Base-by-base conservation (phyloP, 768 basidiomycete species). In the Kwoniella dendrophila region DNA sequence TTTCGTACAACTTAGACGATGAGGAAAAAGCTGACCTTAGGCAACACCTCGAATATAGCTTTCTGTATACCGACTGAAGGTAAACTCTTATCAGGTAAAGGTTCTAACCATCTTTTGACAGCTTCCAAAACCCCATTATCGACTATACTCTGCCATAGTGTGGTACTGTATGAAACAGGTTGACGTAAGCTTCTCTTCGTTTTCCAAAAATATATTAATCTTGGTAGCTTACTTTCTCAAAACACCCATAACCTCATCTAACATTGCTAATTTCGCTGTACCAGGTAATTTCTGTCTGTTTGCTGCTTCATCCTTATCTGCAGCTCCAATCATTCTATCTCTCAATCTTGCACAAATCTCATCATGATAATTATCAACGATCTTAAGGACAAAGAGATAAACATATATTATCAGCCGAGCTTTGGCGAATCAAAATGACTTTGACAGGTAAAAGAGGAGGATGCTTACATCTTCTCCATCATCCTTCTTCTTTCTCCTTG, bases 41-140 rank as follows among this genome's bases (percentile, higher is more conserved):
- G 83, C 10, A 99, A 82, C 55, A 88, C 84, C 32, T 85, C 84
- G 80, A 98, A 92, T 67, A 98, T 87, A 54, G 93, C 89, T 47
- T 87, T 87, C 77, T 97, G 96, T 72, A 99, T 97, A 78, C 94
- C 95, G 55, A 98, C 84, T 3, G 93, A 92, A 0, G 96, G 96
- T 2, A 99, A 84, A 1, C 93, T 94, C 56, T 86, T 86, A 80
- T 96, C 92, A 0, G 89, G 89, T 16, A 98, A 86, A 0, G 96
- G 96, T 71, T 98, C 96, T 2, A 99, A 86, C 91, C 92, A 99
- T 36, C 86, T 82, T 40, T 86, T 84, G 52, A 97, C 92, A 4
- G 89, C 92, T 67, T 92, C 90, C 29, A 99, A 83, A 41, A 98
- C 85, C 66, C 67, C 68, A 78, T 93, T 93, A 80, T 99, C 96